phyloP scores from a whole-genome alignment of 129 eudicot genomes.

The Helianthus tuberosus region DNA sequence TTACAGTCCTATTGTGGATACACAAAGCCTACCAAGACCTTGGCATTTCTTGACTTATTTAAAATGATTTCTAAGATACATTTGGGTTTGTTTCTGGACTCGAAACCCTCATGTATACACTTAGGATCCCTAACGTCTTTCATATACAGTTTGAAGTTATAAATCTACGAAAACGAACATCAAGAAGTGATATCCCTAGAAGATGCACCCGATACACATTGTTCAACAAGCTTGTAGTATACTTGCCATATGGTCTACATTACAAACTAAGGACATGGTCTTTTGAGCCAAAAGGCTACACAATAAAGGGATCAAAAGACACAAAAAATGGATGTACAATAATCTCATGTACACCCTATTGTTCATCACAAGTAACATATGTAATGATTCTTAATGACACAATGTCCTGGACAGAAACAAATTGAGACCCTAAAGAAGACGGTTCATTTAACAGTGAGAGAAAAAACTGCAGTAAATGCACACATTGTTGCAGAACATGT shows the following conservation, averaged over 20 bases:
- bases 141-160: not conserved
- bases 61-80: not conserved
- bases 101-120: not conserved
- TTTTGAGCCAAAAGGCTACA: constrained; percentile 3
- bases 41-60: no score
- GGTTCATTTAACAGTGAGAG: not conserved
- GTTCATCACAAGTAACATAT: not conserved
- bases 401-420: not conserved
- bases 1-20: not conserved
- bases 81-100: not conserved
- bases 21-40: no score
- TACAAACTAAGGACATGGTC: not conserved
- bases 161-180: not conserved
- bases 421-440: not conserved
- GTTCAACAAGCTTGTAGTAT: not conserved
- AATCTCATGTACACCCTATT: not conserved
- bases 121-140: not conserved
- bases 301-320: not conserved
- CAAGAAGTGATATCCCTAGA: not conserved
- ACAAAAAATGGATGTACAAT: not conserved
- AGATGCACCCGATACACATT: not conserved
- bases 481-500: not conserved
- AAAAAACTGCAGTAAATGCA: constrained; percentile 1
- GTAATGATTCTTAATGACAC: not conserved
- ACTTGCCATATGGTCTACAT: not conserved